phyloP scores from a whole-genome alignment of 345 rosid genomes.

The Pistacia integerrima region DNA sequence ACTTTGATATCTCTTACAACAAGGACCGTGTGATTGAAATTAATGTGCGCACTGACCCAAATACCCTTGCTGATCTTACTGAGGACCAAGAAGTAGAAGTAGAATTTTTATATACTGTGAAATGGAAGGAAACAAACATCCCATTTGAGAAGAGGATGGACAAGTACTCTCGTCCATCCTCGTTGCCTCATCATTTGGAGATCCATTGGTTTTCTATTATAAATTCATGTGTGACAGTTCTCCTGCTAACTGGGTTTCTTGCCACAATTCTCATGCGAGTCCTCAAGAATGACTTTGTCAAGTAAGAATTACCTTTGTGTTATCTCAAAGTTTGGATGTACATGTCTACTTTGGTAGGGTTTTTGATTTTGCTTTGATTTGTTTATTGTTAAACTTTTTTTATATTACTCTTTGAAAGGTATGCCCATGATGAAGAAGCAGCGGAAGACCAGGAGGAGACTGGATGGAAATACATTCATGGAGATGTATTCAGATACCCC shows the following conservation, averaged over 20 bases:
- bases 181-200: slow-evolving; percentile 57
- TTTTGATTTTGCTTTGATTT: neutral
- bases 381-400: neutral
- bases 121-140: slow-evolving; percentile 57
- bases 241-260: slow-evolving; percentile 62
- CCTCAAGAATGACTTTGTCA: slow-evolving; percentile 60
- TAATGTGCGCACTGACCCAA: slow-evolving; percentile 41
- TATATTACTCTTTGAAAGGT: slow-evolving; percentile 22
- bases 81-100: slow-evolving; percentile 50
- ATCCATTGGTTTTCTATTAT: slow-evolving; percentile 66
- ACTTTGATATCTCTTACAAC: slow-evolving; percentile 48
- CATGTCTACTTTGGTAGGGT: neutral
- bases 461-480: slow-evolving; percentile 59
- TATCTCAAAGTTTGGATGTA: neutral
- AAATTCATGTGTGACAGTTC: slow-evolving; percentile 61
- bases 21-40: slow-evolving; percentile 55
- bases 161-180: slow-evolving; percentile 52
- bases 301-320: slow-evolving; percentile 33
- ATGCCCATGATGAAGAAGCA: slow-evolving; percentile 62
- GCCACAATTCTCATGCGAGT: slow-evolving; percentile 67
- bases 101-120: slow-evolving; percentile 52
- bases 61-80: slow-evolving; percentile 45
- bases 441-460: slow-evolving; percentile 63
- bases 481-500: slow-evolving; percentile 61
- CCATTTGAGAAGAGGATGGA: slow-evolving; percentile 63